phyloP scores from a whole-genome alignment of 2,329 filamentous ascomycete genomes.

The Fusarium sp. region DNA sequence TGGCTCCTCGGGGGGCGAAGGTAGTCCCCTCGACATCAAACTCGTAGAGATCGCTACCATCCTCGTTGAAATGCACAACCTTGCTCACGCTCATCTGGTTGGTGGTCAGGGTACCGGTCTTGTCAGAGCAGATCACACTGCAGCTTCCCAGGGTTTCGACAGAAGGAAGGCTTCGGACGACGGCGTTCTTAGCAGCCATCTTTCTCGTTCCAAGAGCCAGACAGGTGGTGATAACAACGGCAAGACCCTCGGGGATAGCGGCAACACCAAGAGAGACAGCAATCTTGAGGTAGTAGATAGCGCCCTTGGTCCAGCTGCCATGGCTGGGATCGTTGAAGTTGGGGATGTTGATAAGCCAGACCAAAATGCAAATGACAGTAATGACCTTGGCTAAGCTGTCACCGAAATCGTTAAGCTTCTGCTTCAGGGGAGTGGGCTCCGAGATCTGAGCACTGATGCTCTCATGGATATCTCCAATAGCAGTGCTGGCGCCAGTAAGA shows the following conservation, averaged over 20 bases:
- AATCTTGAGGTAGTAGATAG: constrained; percentile 99
- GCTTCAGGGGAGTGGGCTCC: constrained; percentile 95
- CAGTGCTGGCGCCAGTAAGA: constrained; percentile 88
- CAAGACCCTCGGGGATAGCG: constrained; percentile 96
- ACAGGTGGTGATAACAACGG: constrained; percentile 99
- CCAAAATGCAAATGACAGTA: constrained; percentile 93
- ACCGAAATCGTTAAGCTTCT: constrained; percentile 98
- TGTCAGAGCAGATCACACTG: constrained; percentile 99
- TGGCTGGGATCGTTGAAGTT: constrained; percentile 97
- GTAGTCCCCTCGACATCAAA: constrained; percentile 93
- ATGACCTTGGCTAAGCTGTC: constrained; percentile 98
- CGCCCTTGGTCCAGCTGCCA: constrained; percentile 94
- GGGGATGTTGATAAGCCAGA: constrained; percentile 98
- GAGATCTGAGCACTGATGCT: constrained; percentile 99
- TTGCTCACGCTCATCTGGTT: constrained; percentile 99
- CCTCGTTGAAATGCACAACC: constrained; percentile 83
- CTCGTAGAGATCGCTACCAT: constrained; percentile 82
- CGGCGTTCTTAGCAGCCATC: constrained; percentile 98
- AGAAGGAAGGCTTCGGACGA: constrained; percentile 94
- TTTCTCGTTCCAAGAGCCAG: constrained; percentile 95
- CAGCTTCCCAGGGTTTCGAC: constrained; percentile 98
- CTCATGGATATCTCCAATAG: constrained; percentile 98
- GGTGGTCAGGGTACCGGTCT: constrained; percentile 97
- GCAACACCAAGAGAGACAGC: constrained; percentile 98
- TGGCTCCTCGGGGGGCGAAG: constrained; percentile 84